phyloP scores from a whole-genome alignment of 495 filamentous ascomycete species.

The Penicillium pulvis region DNA sequence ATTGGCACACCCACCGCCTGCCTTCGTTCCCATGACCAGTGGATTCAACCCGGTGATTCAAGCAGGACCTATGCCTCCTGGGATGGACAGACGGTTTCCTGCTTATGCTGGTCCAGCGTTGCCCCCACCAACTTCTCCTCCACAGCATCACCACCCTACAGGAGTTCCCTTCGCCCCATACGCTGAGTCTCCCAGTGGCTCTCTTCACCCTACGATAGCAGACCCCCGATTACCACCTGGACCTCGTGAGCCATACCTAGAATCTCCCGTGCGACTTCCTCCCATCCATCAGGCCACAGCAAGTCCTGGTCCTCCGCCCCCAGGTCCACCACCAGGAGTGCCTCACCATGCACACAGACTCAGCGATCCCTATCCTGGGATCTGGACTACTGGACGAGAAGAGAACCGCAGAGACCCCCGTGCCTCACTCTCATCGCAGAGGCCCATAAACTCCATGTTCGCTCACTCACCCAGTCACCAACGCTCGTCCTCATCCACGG shows the following conservation, averaged over 20 bases:
- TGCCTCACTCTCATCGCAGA: conserved; percentile 19
- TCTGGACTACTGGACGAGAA: conserved; percentile 31
- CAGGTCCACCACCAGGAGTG: conserved; percentile 6
- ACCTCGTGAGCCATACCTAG: conserved; percentile 35
- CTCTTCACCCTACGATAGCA: conserved; percentile 29
- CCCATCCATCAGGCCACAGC: conserved; percentile 43
- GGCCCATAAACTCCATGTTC: conserved; percentile 34
- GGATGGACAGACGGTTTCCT: conserved; percentile 34
- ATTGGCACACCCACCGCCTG: conserved; percentile 31
- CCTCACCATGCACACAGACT: conserved; percentile 37
- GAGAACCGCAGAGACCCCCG: conserved; percentile 28
- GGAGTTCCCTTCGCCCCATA: conserved; percentile 34
- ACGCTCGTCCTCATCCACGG: conserved; percentile 27
- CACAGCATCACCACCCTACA: conserved; percentile 36
- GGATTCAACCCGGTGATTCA: conserved; percentile 38
- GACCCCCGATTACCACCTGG: conserved; percentile 33
- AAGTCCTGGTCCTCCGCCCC: conserved; percentile 18
- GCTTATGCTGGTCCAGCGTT: conserved; percentile 31
- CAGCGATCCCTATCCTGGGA: conserved; percentile 42
- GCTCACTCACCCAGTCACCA: conserved; percentile 26
- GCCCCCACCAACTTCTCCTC: conserved; percentile 39
- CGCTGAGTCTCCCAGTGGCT: conserved; percentile 25
- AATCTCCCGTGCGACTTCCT: conserved; percentile 46
- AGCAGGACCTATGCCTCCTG: conserved; percentile 25
- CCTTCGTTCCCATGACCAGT: conserved; percentile 30